Evolutionary conservation across 345 rosid genomes (phyloP), one percentile per base, ranked within the genome.

Genomic region (Corchorus capsularis): DNA sequence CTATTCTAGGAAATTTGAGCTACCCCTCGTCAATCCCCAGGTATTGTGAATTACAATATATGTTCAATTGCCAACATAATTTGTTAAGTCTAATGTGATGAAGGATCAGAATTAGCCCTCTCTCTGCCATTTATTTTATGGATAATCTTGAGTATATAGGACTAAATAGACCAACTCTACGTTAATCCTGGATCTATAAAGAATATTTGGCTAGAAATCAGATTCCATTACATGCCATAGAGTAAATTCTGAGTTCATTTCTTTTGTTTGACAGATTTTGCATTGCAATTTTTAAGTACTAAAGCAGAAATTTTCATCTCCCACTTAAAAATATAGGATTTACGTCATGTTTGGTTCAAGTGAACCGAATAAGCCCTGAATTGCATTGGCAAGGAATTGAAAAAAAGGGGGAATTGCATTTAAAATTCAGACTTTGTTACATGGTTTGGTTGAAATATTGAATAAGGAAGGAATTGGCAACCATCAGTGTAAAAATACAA

Each of bases 1-100:
- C 39, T 12, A 11, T n/a, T 50, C 39, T 45, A 19, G 69, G 69
- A 49, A 46, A 63, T 15, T n/a, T 34, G 17, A 54, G 20, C 34
- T 37, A 17, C 62, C 37, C 22, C 35, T n/a, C 35, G 15, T 12
- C 7, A 17, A 11, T 43, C 50, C 22, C 59, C 34, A 63, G 69
- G 22, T 69, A 61, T 55, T n/a, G 66, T 69, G 61, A 78, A 72
- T 64, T 70, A n/a, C 1, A 9, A 32, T 49, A 39, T 15, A 22
- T 66, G n/a, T 46, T 66, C 39, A 66, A 65, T 66, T 61, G 47
- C 20, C 37, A 45, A 66, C 71, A 46, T 12, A 12, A 52, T 19
- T 62, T 34, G 43, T 62, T 16, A 63, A 37, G 22, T 37, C 67
- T 57, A 56, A 20, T 27, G 20, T 12, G 8, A 57, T 10, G 16